Evolutionary conservation across 306 rosid species (phyloP).

Genomic region (Clitoria ternatea): DNA sequence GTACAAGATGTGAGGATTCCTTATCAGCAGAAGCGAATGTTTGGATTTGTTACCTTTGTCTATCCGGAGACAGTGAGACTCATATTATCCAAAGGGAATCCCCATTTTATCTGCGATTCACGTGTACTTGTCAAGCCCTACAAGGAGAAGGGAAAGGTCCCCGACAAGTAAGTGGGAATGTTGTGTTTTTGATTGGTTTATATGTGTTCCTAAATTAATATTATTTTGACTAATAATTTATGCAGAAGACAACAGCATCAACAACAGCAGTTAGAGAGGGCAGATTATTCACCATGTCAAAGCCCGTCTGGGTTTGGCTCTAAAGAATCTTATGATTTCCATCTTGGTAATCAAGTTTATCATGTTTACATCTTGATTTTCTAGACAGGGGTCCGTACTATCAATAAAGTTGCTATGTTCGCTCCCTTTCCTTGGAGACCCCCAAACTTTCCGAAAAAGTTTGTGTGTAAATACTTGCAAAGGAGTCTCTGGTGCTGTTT

Average conservation of each 20-base stretch:
- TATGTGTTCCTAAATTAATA: constrained; percentile 17
- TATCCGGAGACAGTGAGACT: constrained; percentile 87
- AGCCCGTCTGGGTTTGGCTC: constrained; percentile 42
- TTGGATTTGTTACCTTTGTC: constrained; percentile 93
- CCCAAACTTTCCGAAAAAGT: background rate
- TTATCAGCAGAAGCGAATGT: constrained; percentile 97
- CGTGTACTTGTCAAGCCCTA: constrained; percentile 98
- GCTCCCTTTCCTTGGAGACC: background rate
- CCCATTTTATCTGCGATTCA: constrained; percentile 94
- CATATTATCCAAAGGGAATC: constrained; percentile 90
- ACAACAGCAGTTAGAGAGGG: constrained; percentile 41
- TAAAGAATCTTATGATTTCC: constrained; percentile 40
- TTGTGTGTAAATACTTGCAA: constrained; percentile 1
- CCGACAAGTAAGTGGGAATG: constrained; percentile 61
- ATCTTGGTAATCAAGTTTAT: constrained; percentile 44
- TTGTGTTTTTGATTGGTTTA: constrained; percentile 8
- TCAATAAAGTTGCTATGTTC: background rate
- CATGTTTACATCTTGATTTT: background rate
- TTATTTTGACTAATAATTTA: background rate
- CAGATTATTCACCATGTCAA: constrained; percentile 44
- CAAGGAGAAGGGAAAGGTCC: constrained; percentile 95
- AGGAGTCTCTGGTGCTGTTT: background rate
- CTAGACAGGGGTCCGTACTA: background rate
- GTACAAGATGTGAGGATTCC: constrained; percentile 99
- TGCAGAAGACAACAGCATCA: constrained; percentile 48